phyloP scores from a whole-genome alignment of 345 rosid genomes.

The Cardamine occulta region DNA sequence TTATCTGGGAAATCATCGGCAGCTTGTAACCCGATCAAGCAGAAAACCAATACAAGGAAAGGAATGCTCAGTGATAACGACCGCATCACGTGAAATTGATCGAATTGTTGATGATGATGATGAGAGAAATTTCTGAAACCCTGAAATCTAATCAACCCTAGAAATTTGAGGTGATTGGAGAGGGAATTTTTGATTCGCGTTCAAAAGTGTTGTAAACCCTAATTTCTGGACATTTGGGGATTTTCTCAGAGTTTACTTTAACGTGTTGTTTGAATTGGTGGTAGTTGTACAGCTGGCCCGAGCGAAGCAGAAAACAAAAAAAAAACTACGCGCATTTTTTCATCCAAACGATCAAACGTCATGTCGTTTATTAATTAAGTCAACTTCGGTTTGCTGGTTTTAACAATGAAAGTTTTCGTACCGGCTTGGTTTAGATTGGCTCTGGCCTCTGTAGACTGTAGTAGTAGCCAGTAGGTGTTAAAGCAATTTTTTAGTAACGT shows the following conservation, averaged over 20 bases:
- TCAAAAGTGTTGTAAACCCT: constrained; percentile 27
- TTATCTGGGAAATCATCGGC: constrained; percentile 22
- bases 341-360: not conserved
- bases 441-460: too few relatives aligned
- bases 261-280: constrained; percentile 34
- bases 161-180: too few relatives aligned
- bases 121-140: not conserved
- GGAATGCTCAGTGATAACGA: constrained; percentile 23
- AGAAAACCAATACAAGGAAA: constrained; percentile 21
- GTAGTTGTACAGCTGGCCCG: constrained; percentile 14
- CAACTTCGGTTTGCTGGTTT: not conserved
- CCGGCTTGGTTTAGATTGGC: not conserved
- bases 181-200: not conserved
- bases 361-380: not conserved
- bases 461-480: too few relatives aligned
- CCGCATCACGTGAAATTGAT: constrained; percentile 26
- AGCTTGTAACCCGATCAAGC: constrained; percentile 46
- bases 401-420: not conserved
- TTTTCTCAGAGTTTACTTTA: constrained; percentile 12
- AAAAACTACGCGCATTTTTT: constrained; percentile 16
- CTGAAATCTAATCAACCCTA: not conserved
- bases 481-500: not conserved
- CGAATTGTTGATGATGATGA: not conserved
- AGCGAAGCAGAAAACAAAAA: not conserved
- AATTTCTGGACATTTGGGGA: constrained; percentile 35